Percentiles rank a stretch among this genome's conserved stretches.
Conservation (phyloP, 257 asterid genomes). For the Petrea volubilis region DNA sequence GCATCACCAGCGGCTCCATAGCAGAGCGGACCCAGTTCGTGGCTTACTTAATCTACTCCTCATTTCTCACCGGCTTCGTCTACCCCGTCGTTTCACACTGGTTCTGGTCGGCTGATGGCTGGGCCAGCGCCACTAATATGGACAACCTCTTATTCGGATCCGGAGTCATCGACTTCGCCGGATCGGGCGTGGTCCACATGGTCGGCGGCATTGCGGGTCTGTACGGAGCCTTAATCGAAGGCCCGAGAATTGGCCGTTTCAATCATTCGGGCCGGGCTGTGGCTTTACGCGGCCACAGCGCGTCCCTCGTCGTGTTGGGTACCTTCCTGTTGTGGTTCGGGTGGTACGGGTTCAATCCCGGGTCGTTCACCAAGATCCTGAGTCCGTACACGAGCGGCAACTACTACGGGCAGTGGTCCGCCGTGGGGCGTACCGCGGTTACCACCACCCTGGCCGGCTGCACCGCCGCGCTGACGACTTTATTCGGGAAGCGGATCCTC, state of each 20-base stretch:
- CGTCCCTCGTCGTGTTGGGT: constrained; percentile 70
- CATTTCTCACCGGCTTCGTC: constrained; percentile 81
- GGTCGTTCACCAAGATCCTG: constrained; percentile 64
- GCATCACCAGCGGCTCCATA: constrained; percentile 87
- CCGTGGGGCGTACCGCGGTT: constrained; percentile 91
- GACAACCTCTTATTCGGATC: constrained; percentile 54
- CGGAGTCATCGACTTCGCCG: constrained; percentile 92
- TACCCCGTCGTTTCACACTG: constrained; percentile 91
- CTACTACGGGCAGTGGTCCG: constrained; percentile 93
- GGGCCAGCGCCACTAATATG: constrained; percentile 71
- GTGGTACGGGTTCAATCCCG: constrained; percentile 95
- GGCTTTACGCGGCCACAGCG: constrained; percentile 72
- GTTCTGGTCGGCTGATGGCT: constrained; percentile 88
- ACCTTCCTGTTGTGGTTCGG: constrained; percentile 87
- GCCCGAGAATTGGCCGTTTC: constrained; percentile 86
- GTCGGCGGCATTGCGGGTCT: constrained; percentile 90
- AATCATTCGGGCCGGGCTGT: constrained; percentile 74
- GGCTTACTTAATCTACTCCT: constrained; percentile 70
- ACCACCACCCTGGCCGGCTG: constrained; percentile 91
- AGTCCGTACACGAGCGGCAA: constrained; percentile 40
- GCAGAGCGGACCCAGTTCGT: constrained; percentile 91
- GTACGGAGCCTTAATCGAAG: constrained; percentile 77
- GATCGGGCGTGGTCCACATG: constrained; percentile 94
- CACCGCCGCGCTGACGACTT: constrained; percentile 84
- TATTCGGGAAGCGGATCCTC: constrained; percentile 65